These are phyloP conservation scores for Candida ulmi DNA, from an alignment of 805 yeast genomes.

Conservation along the genomic window DNA sequence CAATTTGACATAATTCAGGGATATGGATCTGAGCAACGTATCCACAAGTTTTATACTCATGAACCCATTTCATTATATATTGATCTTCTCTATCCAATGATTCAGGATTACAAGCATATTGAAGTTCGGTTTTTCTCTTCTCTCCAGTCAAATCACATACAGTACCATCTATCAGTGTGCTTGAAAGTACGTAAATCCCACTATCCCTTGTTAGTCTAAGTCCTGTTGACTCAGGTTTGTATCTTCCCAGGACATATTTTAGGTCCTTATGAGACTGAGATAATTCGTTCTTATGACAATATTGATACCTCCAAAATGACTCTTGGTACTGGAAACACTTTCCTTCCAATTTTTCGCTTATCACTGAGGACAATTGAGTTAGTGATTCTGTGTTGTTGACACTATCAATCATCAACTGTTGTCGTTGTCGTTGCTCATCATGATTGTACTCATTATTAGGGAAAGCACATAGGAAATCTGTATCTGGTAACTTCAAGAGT, in stretches of 20 bases:
- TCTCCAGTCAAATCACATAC: slow-evolving; percentile 21
- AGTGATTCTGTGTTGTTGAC: background rate
- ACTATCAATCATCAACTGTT: background rate
- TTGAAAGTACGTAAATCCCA: slow-evolving; percentile 6
- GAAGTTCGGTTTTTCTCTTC: slow-evolving; percentile 17
- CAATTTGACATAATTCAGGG: slow-evolving; percentile 17
- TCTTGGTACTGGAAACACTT: background rate
- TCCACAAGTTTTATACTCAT: slow-evolving; percentile 19
- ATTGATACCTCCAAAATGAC: background rate
- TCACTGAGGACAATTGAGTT: background rate
- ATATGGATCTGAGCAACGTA: slow-evolving; percentile 16
- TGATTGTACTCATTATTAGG: background rate
- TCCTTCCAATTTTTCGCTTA: background rate
- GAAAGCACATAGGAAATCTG: slow-evolving; percentile 11
- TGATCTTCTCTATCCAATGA: background rate
- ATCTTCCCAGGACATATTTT: slow-evolving; percentile 6
- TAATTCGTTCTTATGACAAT: background rate
- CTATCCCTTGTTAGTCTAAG: slow-evolving; percentile 6
- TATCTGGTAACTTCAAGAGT: background rate
- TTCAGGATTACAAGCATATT: slow-evolving; percentile 18
- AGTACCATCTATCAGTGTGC: slow-evolving; percentile 12
- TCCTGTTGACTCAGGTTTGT: background rate
- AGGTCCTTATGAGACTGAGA: background rate
- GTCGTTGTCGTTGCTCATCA: background rate
- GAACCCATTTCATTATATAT: slow-evolving; percentile 6